phyloP scores from a whole-genome alignment of 1,284 basidiomycete genomes.

The Ceratobasidium sp. region DNA sequence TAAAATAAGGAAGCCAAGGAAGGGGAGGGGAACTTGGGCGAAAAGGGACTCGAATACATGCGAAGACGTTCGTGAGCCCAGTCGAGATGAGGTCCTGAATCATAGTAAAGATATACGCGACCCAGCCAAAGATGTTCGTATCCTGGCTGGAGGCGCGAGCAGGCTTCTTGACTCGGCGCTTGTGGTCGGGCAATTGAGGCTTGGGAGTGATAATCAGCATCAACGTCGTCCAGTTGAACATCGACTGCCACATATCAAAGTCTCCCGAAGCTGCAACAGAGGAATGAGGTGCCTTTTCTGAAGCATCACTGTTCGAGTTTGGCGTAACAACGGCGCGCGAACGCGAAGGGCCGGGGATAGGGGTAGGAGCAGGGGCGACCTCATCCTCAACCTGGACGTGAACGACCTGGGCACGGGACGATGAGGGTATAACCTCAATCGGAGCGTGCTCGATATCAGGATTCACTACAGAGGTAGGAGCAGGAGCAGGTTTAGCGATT shows the following conservation, averaged over 20 bases:
- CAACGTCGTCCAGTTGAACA: not conserved
- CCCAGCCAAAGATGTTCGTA: not conserved
- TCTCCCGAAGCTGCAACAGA: no score
- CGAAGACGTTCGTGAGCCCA: not conserved
- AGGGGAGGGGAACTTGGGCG: not conserved
- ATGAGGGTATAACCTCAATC: no score
- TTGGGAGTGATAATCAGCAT: conserved; percentile 1
- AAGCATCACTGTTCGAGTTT: no score
- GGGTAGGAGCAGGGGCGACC: no score
- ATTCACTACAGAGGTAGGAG: no score
- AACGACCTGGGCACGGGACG: no score
- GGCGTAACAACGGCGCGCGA: no score
- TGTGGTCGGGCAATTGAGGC: not conserved
- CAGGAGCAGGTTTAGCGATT: no score
- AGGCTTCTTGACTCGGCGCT: not conserved
- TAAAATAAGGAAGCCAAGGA: not conserved
- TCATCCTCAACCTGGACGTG: no score
- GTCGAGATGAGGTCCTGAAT: not conserved
- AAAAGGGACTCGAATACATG: not conserved
- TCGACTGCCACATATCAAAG: conserved; percentile 1
- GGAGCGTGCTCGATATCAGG: no score
- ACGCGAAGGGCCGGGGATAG: no score
- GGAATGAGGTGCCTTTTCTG: no score
- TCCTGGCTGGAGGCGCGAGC: not conserved
- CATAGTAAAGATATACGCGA: not conserved